These are phyloP conservation scores for Euphorbia celastroides DNA, from an alignment of 441 rosid species.

Conservation along the genomic window DNA sequence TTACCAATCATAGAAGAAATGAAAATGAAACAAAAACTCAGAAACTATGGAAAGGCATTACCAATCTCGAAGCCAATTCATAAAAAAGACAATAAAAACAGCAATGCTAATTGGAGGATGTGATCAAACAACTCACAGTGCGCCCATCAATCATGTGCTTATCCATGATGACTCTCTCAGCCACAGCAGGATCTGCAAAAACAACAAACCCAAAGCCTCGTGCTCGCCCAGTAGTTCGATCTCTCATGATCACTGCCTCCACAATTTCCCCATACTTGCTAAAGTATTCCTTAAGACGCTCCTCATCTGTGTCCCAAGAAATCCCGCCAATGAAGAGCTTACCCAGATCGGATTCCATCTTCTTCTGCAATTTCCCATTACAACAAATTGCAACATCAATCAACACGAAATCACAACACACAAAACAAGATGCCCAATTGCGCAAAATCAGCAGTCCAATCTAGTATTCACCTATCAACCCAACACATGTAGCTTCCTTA, in stretches of 20 bases:
- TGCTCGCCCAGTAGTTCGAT: conserved; percentile 89
- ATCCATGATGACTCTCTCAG: conserved; percentile 72
- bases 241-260: conserved; percentile 95
- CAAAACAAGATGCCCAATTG: conserved; percentile 15
- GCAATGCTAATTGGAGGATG: conserved; percentile 11
- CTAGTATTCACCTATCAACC: conserved; percentile 13
- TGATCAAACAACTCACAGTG: conserved; percentile 45
- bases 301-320: conserved; percentile 97
- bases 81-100: conserved; percentile 9
- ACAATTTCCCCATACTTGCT: conserved; percentile 79
- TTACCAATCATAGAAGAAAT: conserved; percentile 5
- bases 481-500: conserved; percentile 17
- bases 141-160: conserved; percentile 88
- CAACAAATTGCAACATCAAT: conserved; percentile 32
- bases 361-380: conserved; percentile 34
- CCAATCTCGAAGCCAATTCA: conserved; percentile 3
- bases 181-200: conserved; percentile 77
- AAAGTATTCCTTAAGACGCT: conserved; percentile 82
- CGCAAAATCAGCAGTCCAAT: conserved; percentile 20
- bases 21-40: conserved; percentile 14
- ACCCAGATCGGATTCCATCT: conserved; percentile 84
- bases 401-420: conserved; percentile 7
- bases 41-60: not conserved
- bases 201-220: conserved; percentile 95
- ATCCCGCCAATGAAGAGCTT: conserved; percentile 95